phyloP scores from a whole-genome alignment of 352 stramenopile genomes.

The Phytophthora pini region DNA sequence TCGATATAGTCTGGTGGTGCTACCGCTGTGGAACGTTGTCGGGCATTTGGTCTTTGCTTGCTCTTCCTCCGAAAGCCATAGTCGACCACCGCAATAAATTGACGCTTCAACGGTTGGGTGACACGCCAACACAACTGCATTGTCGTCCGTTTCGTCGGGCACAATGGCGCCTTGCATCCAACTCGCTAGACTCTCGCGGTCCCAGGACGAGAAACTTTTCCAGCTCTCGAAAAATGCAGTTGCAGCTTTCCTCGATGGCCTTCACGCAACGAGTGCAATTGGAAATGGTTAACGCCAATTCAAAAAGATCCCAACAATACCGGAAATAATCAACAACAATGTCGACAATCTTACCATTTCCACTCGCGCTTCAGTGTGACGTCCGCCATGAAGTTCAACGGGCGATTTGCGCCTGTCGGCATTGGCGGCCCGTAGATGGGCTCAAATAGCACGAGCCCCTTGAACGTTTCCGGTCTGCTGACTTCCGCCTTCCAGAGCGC shows the following conservation, averaged over 20 bases:
- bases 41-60: slow-evolving; percentile 29
- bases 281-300: not conserved
- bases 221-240: slow-evolving; percentile 37
- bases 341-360: slow-evolving; percentile 27
- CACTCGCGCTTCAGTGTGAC: slow-evolving; percentile 34
- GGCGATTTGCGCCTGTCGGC: not conserved
- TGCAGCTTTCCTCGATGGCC: slow-evolving; percentile 35
- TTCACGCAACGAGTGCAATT: slow-evolving; percentile 4
- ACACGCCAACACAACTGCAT: slow-evolving; percentile 31
- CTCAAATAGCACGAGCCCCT: slow-evolving; percentile 56
- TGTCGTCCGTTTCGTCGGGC: slow-evolving; percentile 14
- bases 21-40: slow-evolving; percentile 46
- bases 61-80: slow-evolving; percentile 33
- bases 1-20: slow-evolving; percentile 33
- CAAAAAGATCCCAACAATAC: no score
- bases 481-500: slow-evolving; percentile 42
- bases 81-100: slow-evolving; percentile 34
- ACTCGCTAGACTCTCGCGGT: slow-evolving; percentile 41
- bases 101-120: slow-evolving; percentile 37
- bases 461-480: slow-evolving; percentile 46
- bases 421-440: slow-evolving; percentile 40
- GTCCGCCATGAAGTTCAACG: slow-evolving; percentile 37
- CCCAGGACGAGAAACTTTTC: slow-evolving; percentile 47
- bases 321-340: no score
- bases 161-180: slow-evolving; percentile 46